Base-by-base conservation (phyloP, 1,284 basidiomycete genomes). In the Malassezia japonica region DNA sequence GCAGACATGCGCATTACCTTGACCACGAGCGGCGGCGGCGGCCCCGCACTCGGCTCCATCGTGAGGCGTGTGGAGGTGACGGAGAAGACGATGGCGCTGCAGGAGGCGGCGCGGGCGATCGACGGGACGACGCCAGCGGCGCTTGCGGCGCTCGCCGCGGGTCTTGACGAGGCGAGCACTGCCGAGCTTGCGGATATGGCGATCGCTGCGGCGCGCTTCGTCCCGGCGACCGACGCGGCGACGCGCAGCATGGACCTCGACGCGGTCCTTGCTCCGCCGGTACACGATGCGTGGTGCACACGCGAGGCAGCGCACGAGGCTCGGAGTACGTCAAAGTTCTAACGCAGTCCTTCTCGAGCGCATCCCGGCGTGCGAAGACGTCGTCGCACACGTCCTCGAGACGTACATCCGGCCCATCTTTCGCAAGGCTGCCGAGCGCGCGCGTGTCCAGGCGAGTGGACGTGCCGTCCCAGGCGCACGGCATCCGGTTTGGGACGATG, bases 1-100 rank as follows among this genome's bases (percentile, higher is more conserved):
- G 44, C 39, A 18, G 50, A 40, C 21, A 52, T 34, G 16, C 50
- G 50, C 50, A 52, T 52, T 31, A 52, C 50, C 45, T 42, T 40
- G 16, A 52, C 50, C 21, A 36, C 21, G 18, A 52, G 28, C 36
- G 49, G 50, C 50, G 44, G 44, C 28, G 21, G 29, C 36, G n/a
- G n/a, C n/a, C 34, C 35, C 42, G 42, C 32, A 4, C 38, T 15
- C 10, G 45, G 20, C 16, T 20, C 41, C 48, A 42, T 42, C 3
- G 28, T 18, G 40, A 20, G 2, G 15, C 3, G 25, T 29, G 27
- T 20, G 7, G 15, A 42, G 27, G 40, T 32, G 16, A 16, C 4
- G n/a, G 32, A 21, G 35, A 10, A 36, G 12, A 20, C 35, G 6
- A 18, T 20, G 12, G 23, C 35, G 23, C 12, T 36, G 35, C 7